Evolutionary conservation across 225 moss, liverwort and hornwort genomes (phyloP), one percentile per base, ranked within the genome.

Genomic region (Anthoceros angustus): DNA sequence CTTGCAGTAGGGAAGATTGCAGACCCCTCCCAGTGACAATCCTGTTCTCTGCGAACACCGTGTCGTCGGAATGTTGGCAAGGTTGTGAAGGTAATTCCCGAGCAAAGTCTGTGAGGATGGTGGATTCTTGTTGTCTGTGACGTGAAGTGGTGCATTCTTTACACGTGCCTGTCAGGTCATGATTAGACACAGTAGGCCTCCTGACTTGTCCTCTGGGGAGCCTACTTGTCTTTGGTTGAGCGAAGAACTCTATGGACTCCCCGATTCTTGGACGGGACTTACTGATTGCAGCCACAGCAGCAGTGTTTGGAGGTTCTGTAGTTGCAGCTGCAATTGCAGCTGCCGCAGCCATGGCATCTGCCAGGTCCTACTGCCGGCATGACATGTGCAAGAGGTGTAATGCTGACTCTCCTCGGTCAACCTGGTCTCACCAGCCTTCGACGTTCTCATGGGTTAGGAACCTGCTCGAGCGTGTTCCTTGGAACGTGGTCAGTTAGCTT

Each of bases 401-500:
- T 18, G 55, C 55, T 55, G 55, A 55, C 6, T 55, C 55, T 55
- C n/a, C 55, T 55, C 55, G 23, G 23, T 55, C 55, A 55, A 55
- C 1, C 55, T 55, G 55, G 55, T 18, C 8, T 55, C n/a, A 55
- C 55, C 55, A 55, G 55, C 55, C 55, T 55, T 55, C 55, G 23
- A 55, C 55, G n/a, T 20, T 15, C 23, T 55, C 55, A 55, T 55
- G 55, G 55, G 55, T 55, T 23, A 55, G 14, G 23, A 55, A 23
- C 55, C 55, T 55, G 55, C 55, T 55, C 55, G 55, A 55, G 55
- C 55, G 55, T 23, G 55, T 55, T 55, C 55, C 55, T 55, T 55
- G 55, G 55, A 55, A 55, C 14, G 55, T 55, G 55, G 55, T 55
- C 55, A 55, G 55, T 55, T 15, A 55, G 55, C 55, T 18, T 55